Evolutionary conservation across 2,329 filamentous ascomycete species (phyloP).

Genomic region (Sporothrix globosa): DNA sequence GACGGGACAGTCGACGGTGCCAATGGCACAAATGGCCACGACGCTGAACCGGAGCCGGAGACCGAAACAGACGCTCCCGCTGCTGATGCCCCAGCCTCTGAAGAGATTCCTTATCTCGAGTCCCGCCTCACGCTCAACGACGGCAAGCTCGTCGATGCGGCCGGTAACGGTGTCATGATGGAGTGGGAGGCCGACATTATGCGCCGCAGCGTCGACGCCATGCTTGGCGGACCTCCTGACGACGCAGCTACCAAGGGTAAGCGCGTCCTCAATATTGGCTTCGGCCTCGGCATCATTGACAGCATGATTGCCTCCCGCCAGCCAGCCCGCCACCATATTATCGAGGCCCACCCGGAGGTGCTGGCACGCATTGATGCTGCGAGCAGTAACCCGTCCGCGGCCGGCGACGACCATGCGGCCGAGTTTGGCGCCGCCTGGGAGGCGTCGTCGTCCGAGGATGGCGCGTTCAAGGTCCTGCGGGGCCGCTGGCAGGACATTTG

Average conservation of each 20-base stretch:
- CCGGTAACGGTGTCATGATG: constrained; percentile 91
- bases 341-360: constrained; percentile 82
- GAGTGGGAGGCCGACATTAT: constrained; percentile 88
- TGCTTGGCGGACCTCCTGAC: constrained; percentile 55
- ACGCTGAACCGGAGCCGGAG: constrained; percentile 39
- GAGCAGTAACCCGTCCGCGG: constrained; percentile 46
- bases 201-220: constrained; percentile 70
- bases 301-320: constrained; percentile 69
- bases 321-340: constrained; percentile 75
- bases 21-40: constrained; percentile 33
- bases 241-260: constrained; percentile 51
- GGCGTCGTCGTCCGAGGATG: constrained; percentile 57
- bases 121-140: constrained; percentile 67
- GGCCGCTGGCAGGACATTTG: constrained; percentile 83
- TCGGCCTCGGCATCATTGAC: constrained; percentile 90
- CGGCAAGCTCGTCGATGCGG: constrained; percentile 71
- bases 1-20: neutral
- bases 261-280: constrained; percentile 81
- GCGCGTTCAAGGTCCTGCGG: constrained; percentile 71
- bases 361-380: constrained; percentile 61
- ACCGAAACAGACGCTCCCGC: constrained; percentile 32
- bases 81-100: constrained; percentile 53
- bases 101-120: constrained; percentile 65
- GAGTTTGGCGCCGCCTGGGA: constrained; percentile 61
- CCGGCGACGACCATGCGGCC: constrained; percentile 48